phyloP scores from a whole-genome alignment of 2,329 filamentous ascomycete species.

The Scedosporium dehoogii region DNA sequence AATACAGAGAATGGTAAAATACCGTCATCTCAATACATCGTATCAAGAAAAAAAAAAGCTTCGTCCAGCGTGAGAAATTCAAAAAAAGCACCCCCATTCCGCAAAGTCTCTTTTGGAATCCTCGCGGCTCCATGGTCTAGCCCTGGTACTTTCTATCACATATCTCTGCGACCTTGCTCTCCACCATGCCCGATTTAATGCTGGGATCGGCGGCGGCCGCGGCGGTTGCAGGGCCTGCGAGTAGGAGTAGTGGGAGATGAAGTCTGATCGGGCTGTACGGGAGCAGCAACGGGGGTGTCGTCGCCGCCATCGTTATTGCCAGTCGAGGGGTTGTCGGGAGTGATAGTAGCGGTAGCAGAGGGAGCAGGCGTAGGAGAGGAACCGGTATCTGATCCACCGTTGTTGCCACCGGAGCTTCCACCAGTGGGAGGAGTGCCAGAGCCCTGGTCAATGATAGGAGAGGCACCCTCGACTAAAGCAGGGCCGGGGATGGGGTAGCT shows the following conservation, averaged over 20 bases:
- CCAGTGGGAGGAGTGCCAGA: not conserved
- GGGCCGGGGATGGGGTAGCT: slow-evolving; percentile 23
- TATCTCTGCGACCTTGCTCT: not conserved
- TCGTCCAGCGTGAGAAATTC: not conserved
- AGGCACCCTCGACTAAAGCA: slow-evolving; percentile 5
- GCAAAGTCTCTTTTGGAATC: not conserved
- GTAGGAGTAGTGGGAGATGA: not conserved
- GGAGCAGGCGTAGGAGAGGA: not conserved
- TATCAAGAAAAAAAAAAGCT: not conserved
- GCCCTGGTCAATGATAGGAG: slow-evolving; percentile 3
- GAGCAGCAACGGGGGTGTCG: not conserved
- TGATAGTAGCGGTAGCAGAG: not conserved
- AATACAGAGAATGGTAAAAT: not conserved
- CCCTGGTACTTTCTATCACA: not conserved
- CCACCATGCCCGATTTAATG: not conserved
- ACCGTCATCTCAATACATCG: not conserved
- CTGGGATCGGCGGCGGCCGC: not conserved
- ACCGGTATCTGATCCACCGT: not conserved
- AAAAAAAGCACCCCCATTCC: not conserved
- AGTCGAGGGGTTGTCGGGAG: not conserved
- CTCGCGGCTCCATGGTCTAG: not conserved
- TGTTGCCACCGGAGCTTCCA: not conserved
- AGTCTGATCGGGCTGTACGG: not conserved
- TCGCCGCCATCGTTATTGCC: not conserved
- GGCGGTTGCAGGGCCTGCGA: not conserved